phyloP scores from a whole-genome alignment of 768 basidiomycete species.

The Amanita exitialis region DNA sequence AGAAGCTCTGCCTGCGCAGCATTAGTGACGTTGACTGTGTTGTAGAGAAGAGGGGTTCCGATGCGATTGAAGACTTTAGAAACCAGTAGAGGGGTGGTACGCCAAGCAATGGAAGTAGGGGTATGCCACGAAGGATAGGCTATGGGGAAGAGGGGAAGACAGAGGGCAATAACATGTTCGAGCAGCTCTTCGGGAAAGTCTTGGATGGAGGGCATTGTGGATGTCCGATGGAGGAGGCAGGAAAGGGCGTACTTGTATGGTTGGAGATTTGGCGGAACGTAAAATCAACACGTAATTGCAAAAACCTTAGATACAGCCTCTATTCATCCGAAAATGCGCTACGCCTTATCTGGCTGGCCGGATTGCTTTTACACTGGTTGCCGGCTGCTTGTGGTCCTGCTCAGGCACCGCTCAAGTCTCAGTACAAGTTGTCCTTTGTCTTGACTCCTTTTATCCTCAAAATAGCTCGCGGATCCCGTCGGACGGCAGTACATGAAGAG shows the following conservation, averaged over 20 bases:
- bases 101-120: constrained; percentile 11
- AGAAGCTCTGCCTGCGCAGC: constrained; percentile 29
- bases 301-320: not conserved
- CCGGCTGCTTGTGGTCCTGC: not conserved
- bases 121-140: constrained; percentile 16
- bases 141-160: constrained; percentile 17
- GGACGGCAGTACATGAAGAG: too few relatives aligned
- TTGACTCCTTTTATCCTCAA: not conserved
- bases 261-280: constrained; percentile 1
- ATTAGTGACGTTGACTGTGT: constrained; percentile 34
- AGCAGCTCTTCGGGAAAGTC: constrained; percentile 24
- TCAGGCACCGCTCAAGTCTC: not conserved
- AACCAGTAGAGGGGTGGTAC: constrained; percentile 37
- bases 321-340: too few relatives aligned
- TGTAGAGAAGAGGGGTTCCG: constrained; percentile 46
- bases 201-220: constrained; percentile 9
- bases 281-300: not conserved
- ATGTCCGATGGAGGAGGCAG: not conserved
- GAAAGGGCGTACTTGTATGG: constrained; percentile 1
- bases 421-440: not conserved
- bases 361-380: too few relatives aligned
- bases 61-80: constrained; percentile 45
- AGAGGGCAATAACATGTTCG: constrained; percentile 21
- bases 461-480: too few relatives aligned
- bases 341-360: too few relatives aligned